phyloP scores from a whole-genome alignment of 441 rosid genomes.

The Eruca vesicaria region DNA sequence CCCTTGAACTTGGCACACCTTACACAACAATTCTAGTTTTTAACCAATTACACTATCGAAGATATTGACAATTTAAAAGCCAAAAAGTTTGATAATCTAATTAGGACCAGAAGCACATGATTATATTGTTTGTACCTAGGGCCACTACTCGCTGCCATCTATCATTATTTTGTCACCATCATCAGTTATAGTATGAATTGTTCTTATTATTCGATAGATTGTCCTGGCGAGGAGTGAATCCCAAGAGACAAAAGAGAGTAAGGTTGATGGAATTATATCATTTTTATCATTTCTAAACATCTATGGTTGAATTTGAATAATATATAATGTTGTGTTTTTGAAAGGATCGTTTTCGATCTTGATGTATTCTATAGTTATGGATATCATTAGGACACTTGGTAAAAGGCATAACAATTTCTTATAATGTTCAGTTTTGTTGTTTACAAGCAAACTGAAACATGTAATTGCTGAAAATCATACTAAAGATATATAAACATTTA shows the following conservation, averaged over 20 bases:
- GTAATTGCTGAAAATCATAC: neutral
- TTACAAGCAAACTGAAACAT: neutral
- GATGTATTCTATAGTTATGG: neutral
- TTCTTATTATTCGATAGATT: neutral
- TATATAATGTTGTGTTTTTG: neutral
- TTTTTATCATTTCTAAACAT: neutral
- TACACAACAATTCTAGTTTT: too few relatives aligned
- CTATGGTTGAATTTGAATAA: neutral
- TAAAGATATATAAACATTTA: neutral
- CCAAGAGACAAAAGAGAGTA: constrained; percentile 15
- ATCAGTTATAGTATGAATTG: neutral
- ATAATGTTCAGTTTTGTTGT: neutral
- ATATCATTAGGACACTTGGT: constrained; percentile 1
- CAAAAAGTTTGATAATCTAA: too few relatives aligned
- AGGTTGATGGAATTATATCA: neutral
- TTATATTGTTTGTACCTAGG: too few relatives aligned
- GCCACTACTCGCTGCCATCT: too few relatives aligned
- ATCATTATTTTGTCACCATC: neutral
- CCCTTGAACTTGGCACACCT: too few relatives aligned
- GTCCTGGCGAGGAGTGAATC: neutral
- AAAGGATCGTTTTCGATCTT: constrained; percentile 6
- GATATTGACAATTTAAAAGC: too few relatives aligned
- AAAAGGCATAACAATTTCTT: neutral
- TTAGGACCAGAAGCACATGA: too few relatives aligned
- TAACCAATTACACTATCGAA: too few relatives aligned